Conservation (phyloP, 1,284 basidiomycete species). For the Psilocybe mexicana region DNA sequence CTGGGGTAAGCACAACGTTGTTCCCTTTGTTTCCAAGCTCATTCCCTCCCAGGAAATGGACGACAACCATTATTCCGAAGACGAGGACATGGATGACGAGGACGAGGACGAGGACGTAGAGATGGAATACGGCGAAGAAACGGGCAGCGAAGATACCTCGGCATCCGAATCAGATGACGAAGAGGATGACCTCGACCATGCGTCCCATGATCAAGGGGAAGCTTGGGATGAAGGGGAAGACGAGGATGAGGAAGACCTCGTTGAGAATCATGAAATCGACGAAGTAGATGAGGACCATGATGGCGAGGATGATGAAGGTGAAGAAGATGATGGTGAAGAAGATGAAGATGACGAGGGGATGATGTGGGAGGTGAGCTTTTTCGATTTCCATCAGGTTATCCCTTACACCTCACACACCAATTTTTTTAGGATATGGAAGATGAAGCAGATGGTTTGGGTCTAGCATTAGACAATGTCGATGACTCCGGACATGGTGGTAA, state of each 20-base stretch:
- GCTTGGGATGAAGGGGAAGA: slow-evolving; percentile 70
- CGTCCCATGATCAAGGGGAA: slow-evolving; percentile 63
- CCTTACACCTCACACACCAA: slow-evolving; percentile 2
- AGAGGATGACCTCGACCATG: slow-evolving; percentile 60
- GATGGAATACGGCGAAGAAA: slow-evolving; percentile 84
- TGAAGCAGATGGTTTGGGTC: slow-evolving; percentile 51
- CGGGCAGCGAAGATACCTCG: slow-evolving; percentile 78
- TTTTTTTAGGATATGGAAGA: slow-evolving; percentile 56
- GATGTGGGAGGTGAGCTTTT: slow-evolving; percentile 68
- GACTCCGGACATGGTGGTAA: slow-evolving; percentile 55
- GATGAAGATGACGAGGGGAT: slow-evolving; percentile 49
- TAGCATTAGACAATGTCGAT: slow-evolving; percentile 47
- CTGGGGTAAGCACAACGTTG: slow-evolving; percentile 60
- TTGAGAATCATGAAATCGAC: slow-evolving; percentile 57
- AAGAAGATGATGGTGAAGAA: slow-evolving; percentile 39
- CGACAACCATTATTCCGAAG: slow-evolving; percentile 69
- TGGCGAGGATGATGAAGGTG: slow-evolving; percentile 38
- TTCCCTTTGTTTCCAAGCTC: slow-evolving; percentile 9
- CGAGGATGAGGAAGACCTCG: slow-evolving; percentile 56
- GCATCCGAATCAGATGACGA: slow-evolving; percentile 69
- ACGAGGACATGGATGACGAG: slow-evolving; percentile 81
- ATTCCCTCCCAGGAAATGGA: slow-evolving; percentile 71
- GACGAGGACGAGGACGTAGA: slow-evolving; percentile 84
- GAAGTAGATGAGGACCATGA: slow-evolving; percentile 45
- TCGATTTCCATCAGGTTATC: background rate